These are phyloP conservation scores for Clausena lansium DNA, from an alignment of 345 rosid genomes.

Conservation along the genomic window DNA sequence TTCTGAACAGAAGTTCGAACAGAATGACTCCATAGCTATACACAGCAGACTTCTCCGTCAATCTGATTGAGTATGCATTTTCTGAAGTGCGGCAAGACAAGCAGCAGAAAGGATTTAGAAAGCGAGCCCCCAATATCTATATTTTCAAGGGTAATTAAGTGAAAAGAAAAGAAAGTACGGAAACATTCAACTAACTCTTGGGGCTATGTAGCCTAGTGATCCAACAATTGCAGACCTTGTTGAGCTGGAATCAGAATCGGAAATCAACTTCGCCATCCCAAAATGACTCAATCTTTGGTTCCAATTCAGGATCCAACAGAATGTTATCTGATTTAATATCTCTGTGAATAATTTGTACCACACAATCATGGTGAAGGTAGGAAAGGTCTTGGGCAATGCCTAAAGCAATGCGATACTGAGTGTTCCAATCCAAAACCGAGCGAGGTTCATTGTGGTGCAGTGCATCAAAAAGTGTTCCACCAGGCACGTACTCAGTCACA, in stretches of 20 bases:
- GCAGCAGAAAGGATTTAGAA: background rate
- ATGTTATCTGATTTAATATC: conserved; percentile 38
- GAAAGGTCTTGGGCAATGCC: conserved; percentile 43
- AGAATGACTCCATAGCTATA: conserved; percentile 38
- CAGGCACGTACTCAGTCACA: conserved; percentile 35
- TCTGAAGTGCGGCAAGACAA: conserved; percentile 24
- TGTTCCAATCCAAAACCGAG: conserved; percentile 28
- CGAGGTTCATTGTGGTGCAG: conserved; percentile 26
- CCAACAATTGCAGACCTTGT: conserved; percentile 31
- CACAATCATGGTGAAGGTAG: conserved; percentile 42
- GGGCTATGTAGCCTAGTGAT: conserved; percentile 46
- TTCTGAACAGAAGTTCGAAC: conserved; percentile 33
- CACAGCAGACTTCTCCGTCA: conserved; percentile 40
- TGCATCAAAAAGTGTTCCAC: conserved; percentile 32
- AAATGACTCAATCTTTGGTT: conserved; percentile 43
- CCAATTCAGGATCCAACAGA: conserved; percentile 36
- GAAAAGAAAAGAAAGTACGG: background rate
- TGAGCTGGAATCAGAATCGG: conserved; percentile 24
- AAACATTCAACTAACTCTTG: conserved; percentile 25
- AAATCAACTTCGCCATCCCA: conserved; percentile 33
- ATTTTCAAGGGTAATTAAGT: background rate
- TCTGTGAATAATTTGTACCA: conserved; percentile 40
- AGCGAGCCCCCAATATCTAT: background rate
- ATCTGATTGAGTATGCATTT: conserved; percentile 26
- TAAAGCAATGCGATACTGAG: conserved; percentile 28